Evolutionary conservation across 495 filamentous ascomycete genomes (phyloP), one percentile per base, ranked within the genome.

Genomic region (Aspergillus heteromorphus): DNA sequence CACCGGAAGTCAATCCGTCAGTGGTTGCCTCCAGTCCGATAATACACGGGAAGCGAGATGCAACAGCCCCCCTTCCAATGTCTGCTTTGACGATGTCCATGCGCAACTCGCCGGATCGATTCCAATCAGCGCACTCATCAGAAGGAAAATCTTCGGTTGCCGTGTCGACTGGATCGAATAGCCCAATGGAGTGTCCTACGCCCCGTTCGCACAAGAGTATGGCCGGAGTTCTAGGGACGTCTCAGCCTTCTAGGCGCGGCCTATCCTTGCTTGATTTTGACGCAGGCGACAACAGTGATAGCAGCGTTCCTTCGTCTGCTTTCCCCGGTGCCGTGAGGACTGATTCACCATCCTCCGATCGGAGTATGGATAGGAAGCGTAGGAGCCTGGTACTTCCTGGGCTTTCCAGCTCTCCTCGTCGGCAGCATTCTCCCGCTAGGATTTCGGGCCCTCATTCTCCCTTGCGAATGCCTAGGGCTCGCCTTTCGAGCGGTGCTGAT

Each of bases 331-430:
- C 78, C 1, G 73, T 78, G 52, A 82, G 89, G 54, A 92, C 89
- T 5, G 91, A 97, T 56, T 97, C 95, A 8, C 93, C 93, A 6
- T 85, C 86, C 53, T 96, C 92, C 20, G 93, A 97, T 52, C 81
- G 87, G 38, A 85, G 86, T 57, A 71, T 96, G 21, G 89, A 93
- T 49, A 83, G 90, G 31, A 89, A 95, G 51, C 86, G 93, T 34
- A 82, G 84, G 65, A 95, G 91, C 63, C 72, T 96, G 50, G 85
- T 90, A 25, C 80, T 95, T 29, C 83, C 89, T 0, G 87, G 84
- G 14, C 73, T 85, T 25, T 80, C 81, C 6, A 75, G 81, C 48
- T 91, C 88, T 0, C 89, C 89, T 41, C 87, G 85, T 27, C 83
- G 95, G 20, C 89, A 93, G 59, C 85, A 86, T 61, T 98, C 93